Conservation (phyloP, 306 rosid species). For the Trifolium fragiferum region DNA sequence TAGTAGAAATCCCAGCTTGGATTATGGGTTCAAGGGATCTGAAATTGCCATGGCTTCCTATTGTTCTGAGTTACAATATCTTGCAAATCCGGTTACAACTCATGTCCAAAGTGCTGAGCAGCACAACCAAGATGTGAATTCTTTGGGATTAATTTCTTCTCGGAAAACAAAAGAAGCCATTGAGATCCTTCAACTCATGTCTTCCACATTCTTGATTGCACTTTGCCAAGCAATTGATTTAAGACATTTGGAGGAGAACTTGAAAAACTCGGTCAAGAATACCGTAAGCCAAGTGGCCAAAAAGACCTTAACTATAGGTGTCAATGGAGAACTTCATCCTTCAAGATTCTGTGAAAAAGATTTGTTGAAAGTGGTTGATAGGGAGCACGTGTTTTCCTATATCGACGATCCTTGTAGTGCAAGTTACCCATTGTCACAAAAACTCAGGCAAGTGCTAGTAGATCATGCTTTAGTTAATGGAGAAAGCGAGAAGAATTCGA, state of each 20-base stretch:
- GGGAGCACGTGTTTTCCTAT: conserved; percentile 70
- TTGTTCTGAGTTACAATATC: conserved; percentile 56
- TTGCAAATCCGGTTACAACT: conserved; percentile 54
- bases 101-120: conserved; percentile 63
- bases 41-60: conserved; percentile 66
- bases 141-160: conserved; percentile 80
- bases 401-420: conserved; percentile 79
- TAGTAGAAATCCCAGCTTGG: conserved; percentile 82
- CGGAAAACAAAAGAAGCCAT: conserved; percentile 79
- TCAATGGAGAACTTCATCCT: conserved; percentile 76
- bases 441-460: conserved; percentile 70
- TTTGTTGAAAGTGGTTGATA: conserved; percentile 73
- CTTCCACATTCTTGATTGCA: conserved; percentile 74
- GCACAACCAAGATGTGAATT: conserved; percentile 65
- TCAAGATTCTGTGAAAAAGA: conserved; percentile 84
- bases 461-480: conserved; percentile 73
- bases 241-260: conserved; percentile 90
- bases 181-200: conserved; percentile 62
- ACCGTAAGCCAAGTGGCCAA: conserved; percentile 71
- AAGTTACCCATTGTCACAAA: conserved; percentile 80
- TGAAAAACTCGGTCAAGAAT: conserved; percentile 66
- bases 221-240: conserved; percentile 90
- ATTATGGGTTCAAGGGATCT: conserved; percentile 85
- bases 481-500: conserved; percentile 61
- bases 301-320: conserved; percentile 63